Evolutionary conservation across 192 early-diverging fungal species (phyloP).

Genomic region (Coemansia sp.): DNA sequence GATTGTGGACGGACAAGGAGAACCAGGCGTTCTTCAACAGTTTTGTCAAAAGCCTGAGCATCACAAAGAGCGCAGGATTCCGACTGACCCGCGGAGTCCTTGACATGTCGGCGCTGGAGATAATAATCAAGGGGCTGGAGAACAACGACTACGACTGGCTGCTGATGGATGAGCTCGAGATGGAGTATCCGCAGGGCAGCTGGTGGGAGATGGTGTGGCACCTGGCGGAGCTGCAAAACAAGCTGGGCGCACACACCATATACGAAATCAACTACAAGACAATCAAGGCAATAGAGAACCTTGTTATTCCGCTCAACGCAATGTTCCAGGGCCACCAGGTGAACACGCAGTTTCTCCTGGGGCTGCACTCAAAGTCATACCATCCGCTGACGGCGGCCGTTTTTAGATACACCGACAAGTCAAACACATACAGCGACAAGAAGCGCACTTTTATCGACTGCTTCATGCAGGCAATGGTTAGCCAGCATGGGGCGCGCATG

Average conservation of each 20-base stretch:
- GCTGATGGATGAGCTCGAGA: slow-evolving; percentile 31
- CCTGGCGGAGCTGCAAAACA: slow-evolving; percentile 38
- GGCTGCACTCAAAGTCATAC: neutral
- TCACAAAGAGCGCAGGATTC: slow-evolving; percentile 17
- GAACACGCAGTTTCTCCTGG: slow-evolving; percentile 15
- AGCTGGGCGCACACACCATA: slow-evolving; percentile 25
- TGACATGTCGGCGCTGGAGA: slow-evolving; percentile 30
- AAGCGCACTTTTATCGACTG: slow-evolving; percentile 37
- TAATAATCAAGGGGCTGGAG: slow-evolving; percentile 33
- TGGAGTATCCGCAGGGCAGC: slow-evolving; percentile 32
- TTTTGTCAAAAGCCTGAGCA: slow-evolving; percentile 26
- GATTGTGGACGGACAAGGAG: slow-evolving; percentile 31
- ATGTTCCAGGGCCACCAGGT: slow-evolving; percentile 29
- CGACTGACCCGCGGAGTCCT: slow-evolving; percentile 33
- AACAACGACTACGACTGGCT: slow-evolving; percentile 23
- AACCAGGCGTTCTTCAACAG: slow-evolving; percentile 29
- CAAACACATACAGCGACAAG: neutral
- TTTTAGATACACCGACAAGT: slow-evolving; percentile 19
- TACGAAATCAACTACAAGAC: slow-evolving; percentile 50
- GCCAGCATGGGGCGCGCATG: slow-evolving; percentile 32
- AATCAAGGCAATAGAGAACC: slow-evolving; percentile 33
- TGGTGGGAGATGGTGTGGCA: slow-evolving; percentile 48
- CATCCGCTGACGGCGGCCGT: slow-evolving; percentile 35
- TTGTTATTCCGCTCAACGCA: slow-evolving; percentile 37
- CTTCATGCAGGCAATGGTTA: slow-evolving; percentile 46